phyloP scores from a whole-genome alignment of 352 stramenopile genomes.

The Labyrinthula sp. region DNA sequence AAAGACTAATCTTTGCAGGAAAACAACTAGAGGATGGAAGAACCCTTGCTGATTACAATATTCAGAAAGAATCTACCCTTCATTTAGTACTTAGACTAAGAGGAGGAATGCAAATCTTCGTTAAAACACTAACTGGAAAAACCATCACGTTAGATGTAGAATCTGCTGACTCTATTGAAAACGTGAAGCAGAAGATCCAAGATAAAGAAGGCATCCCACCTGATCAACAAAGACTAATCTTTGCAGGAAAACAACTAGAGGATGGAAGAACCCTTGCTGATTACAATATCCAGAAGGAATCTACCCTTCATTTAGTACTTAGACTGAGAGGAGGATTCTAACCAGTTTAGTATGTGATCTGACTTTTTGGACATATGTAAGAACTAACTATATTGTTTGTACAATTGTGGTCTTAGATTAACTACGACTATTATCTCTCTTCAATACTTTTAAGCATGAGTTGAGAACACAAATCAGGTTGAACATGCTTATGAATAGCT shows the following conservation, averaged over 20 bases:
- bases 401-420: too few species aligned
- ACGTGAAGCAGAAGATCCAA: conserved; percentile 30
- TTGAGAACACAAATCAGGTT: too few species aligned
- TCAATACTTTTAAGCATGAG: too few species aligned
- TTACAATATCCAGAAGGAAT: conserved; percentile 72
- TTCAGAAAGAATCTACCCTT: conserved; percentile 48
- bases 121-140: conserved; percentile 90
- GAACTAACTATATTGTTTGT: too few species aligned
- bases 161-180: conserved; percentile 86
- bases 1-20: conserved; percentile 97
- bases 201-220: conserved; percentile 99
- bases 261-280: conserved; percentile 69
- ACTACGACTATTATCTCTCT: too few species aligned
- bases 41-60: conserved; percentile 75
- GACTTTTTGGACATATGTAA: too few species aligned
- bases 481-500: too few species aligned
- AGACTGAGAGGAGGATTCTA: conserved; percentile 42
- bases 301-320: conserved; percentile 34
- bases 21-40: conserved; percentile 94
- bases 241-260: conserved; percentile 97
- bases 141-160: conserved; percentile 86
- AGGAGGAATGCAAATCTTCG: conserved; percentile 77
- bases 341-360: too few species aligned
- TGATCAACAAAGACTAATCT: conserved; percentile 98
- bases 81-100: conserved; percentile 36